phyloP scores from a whole-genome alignment of 106 monocot genomes.

The Cymbidium sinense region DNA sequence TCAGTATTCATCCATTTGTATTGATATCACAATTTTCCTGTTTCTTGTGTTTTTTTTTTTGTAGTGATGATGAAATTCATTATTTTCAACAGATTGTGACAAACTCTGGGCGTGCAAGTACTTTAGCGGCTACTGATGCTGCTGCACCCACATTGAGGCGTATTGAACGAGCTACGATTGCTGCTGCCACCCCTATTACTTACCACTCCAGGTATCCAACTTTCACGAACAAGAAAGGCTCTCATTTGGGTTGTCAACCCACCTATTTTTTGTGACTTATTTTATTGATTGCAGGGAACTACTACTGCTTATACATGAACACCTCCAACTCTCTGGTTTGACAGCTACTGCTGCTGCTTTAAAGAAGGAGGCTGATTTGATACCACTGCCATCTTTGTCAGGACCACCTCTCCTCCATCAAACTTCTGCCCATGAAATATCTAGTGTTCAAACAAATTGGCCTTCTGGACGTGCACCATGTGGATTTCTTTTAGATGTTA shows the following conservation, averaged over 20 bases:
- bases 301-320: constrained; percentile 85
- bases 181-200: constrained; percentile 94
- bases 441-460: constrained; percentile 44
- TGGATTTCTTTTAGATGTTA: constrained; percentile 46
- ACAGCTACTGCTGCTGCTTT: constrained; percentile 58
- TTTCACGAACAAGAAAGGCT: not conserved
- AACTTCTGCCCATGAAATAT: constrained; percentile 31
- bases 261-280: constrained; percentile 5
- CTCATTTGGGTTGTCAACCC: not conserved
- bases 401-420: constrained; percentile 51
- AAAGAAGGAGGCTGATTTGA: constrained; percentile 78
- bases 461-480: constrained; percentile 57
- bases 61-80: not conserved
- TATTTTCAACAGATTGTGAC: constrained; percentile 63
- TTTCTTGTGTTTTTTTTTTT: not conserved
- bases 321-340: constrained; percentile 80
- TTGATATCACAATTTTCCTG: too few species aligned
- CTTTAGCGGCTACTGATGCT: constrained; percentile 94
- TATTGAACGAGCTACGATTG: constrained; percentile 96
- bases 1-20: not conserved
- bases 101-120: constrained; percentile 91
- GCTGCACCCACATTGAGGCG: constrained; percentile 96
- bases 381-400: constrained; percentile 42
- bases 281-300: constrained; percentile 55
- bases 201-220: constrained; percentile 71